These are phyloP conservation scores for Austroboletus niveus DNA, from an alignment of 1,284 basidiomycete genomes.

Conservation along the genomic window DNA sequence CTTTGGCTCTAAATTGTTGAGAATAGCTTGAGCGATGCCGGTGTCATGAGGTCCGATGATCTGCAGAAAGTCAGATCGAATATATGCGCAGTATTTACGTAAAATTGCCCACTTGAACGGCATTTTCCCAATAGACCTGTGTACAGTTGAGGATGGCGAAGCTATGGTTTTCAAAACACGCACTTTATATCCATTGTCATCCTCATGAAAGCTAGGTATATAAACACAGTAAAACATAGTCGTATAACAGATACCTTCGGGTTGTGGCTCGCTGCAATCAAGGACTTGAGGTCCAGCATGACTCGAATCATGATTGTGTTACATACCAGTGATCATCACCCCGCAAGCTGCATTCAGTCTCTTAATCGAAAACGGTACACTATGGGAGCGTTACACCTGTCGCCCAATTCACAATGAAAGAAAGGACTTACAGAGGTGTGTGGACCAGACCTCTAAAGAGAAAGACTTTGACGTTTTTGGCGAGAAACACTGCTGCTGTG, in stretches of 20 bases:
- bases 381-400: constrained; percentile 2
- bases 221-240: background rate
- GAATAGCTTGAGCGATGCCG: constrained; percentile 68
- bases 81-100: background rate
- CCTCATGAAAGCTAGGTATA: constrained; percentile 35
- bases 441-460: constrained; percentile 71
- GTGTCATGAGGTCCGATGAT: constrained; percentile 80
- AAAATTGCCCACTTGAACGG: constrained; percentile 57
- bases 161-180: background rate
- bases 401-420: background rate
- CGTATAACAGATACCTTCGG: constrained; percentile 57
- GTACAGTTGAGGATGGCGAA: background rate
- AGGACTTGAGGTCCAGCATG: background rate
- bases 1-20: constrained; percentile 55
- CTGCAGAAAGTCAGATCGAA: constrained; percentile 35
- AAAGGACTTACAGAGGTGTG: constrained; percentile 68
- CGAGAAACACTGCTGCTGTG: constrained; percentile 68
- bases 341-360: constrained; percentile 69
- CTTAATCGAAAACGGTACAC: constrained; percentile 77
- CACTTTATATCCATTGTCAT: constrained; percentile 87
- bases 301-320: background rate
- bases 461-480: constrained; percentile 64
- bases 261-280: constrained; percentile 69
- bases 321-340: constrained; percentile 81
- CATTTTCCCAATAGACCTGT: constrained; percentile 85